Percentiles rank a stretch among this genome's conserved stretches.
Evolutionary conservation across 805 yeast species (phyloP).

Genomic region (Huiozyma sinensis): DNA sequence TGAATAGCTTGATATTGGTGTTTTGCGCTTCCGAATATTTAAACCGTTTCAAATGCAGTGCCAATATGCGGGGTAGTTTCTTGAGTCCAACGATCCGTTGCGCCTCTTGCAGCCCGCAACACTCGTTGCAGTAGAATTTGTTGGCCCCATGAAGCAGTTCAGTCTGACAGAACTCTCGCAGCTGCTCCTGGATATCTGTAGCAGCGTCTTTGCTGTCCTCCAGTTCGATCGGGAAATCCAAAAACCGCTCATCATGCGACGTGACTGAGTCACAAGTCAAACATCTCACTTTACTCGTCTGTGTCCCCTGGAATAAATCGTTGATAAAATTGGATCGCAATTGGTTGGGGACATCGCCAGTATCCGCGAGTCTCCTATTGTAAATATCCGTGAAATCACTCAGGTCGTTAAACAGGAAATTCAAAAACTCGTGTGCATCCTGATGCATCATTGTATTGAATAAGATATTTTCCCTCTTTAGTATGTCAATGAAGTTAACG

Average conservation of each 20-base stretch:
- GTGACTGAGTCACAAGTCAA: slow-evolving; percentile 80
- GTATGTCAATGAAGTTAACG: slow-evolving; percentile 52
- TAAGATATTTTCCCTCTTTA: slow-evolving; percentile 73
- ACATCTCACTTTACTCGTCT: slow-evolving; percentile 84
- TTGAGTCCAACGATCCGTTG: slow-evolving; percentile 78
- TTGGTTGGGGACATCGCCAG: slow-evolving; percentile 7
- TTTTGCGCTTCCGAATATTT: slow-evolving; percentile 77
- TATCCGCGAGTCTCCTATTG: slow-evolving; percentile 5
- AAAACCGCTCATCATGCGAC: slow-evolving; percentile 70
- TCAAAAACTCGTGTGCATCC: slow-evolving; percentile 94
- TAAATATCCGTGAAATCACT: slow-evolving; percentile 32
- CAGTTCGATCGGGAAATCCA: slow-evolving; percentile 83
- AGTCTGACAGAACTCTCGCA: slow-evolving; percentile 51
- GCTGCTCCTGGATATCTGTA: slow-evolving; percentile 48
- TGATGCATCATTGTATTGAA: slow-evolving; percentile 92
- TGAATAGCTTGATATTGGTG: slow-evolving; percentile 74
- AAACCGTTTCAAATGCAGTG: slow-evolving; percentile 82
- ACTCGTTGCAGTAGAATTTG: slow-evolving; percentile 85
- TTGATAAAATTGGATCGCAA: slow-evolving; percentile 39
- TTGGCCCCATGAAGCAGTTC: slow-evolving; percentile 79
- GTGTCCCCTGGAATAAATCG: slow-evolving; percentile 69
- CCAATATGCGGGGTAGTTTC: slow-evolving; percentile 63
- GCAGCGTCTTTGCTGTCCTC: slow-evolving; percentile 48
- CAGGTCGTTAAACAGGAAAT: slow-evolving; percentile 72
- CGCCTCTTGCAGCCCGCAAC: slow-evolving; percentile 89